A percentile compares a stretch with the other conserved stretches of the same genome.
These are phyloP conservation scores for Lasiosphaeriaceae sp. DNA, from an alignment of 495 filamentous ascomycete species.

Conservation along the genomic window DNA sequence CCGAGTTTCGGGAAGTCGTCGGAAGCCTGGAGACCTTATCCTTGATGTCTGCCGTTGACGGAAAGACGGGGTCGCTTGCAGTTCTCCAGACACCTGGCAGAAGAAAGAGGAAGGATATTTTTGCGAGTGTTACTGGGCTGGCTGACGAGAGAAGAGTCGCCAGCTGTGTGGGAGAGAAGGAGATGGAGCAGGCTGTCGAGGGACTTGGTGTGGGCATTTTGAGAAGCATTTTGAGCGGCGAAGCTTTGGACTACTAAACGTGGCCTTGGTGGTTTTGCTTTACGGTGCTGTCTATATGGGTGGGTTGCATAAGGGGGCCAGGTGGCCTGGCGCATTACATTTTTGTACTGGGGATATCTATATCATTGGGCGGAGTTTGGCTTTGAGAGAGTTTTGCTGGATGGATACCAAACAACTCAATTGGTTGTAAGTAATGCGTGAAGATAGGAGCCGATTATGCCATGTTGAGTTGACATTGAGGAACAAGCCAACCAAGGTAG, in stretches of 20 bases:
- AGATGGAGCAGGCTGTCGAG: conserved; percentile 64
- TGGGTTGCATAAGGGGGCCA: too few species aligned
- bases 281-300: too few species aligned
- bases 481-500: too few species aligned
- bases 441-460: too few species aligned
- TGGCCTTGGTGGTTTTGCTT: too few species aligned
- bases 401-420: too few species aligned
- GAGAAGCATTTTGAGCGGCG: conserved; percentile 50
- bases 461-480: too few species aligned
- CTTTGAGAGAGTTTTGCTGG: too few species aligned
- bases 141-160: conserved; percentile 67
- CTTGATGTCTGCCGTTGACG: conserved; percentile 72
- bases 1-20: conserved; percentile 94
- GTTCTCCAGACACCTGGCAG: conserved; percentile 38
- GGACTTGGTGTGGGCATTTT: conserved; percentile 59
- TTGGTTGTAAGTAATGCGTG: too few species aligned
- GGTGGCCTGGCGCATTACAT: too few species aligned
- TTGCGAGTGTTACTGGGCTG: conserved; percentile 29
- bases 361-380: too few species aligned
- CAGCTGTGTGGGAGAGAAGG: conserved; percentile 73
- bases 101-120: conserved; percentile 27
- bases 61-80: conserved; percentile 60
- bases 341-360: too few species aligned
- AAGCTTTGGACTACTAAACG: conserved; percentile 39
- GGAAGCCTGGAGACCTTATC: conserved; percentile 81